These are phyloP conservation scores for Rhizopogon rudus DNA, from an alignment of 768 basidiomycete species.

Conservation along the genomic window DNA sequence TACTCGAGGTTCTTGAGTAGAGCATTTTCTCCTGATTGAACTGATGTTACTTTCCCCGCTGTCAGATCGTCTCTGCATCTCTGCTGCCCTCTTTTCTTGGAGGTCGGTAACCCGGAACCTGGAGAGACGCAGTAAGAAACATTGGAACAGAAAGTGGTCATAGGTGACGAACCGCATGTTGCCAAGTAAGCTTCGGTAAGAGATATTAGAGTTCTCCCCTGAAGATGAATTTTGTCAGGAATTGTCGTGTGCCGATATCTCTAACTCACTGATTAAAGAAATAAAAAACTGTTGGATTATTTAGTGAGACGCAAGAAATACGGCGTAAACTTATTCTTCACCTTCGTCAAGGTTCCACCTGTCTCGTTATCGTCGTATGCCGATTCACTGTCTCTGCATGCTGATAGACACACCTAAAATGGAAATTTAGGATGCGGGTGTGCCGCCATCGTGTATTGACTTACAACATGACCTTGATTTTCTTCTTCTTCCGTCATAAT, in stretches of 20 bases:
- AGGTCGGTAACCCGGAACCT: neutral
- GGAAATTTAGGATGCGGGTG: neutral
- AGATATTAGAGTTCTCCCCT: neutral
- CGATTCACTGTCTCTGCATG: slow-evolving; percentile 19
- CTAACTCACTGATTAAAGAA: neutral
- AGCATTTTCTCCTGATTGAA: neutral
- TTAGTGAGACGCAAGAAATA: neutral
- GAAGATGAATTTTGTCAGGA: neutral
- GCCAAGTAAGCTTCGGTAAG: neutral
- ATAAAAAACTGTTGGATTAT: neutral
- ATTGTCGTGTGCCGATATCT: neutral
- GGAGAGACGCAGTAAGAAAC: neutral
- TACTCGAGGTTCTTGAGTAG: neutral
- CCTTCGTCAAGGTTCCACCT: slow-evolving; percentile 21
- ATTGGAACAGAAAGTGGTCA: neutral
- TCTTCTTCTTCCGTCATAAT: neutral
- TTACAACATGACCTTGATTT: slow-evolving; percentile 10
- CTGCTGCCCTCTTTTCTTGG: neutral
- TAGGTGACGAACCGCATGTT: neutral
- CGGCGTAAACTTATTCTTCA: neutral
- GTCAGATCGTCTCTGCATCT: neutral
- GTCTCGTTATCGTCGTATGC: slow-evolving; percentile 18
- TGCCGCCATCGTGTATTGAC: neutral
- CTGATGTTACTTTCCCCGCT: neutral
- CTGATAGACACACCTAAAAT: slow-evolving; percentile 20